phyloP scores from a whole-genome alignment of 1,139 yeast species.

The Yamadazyma dushanensis region DNA sequence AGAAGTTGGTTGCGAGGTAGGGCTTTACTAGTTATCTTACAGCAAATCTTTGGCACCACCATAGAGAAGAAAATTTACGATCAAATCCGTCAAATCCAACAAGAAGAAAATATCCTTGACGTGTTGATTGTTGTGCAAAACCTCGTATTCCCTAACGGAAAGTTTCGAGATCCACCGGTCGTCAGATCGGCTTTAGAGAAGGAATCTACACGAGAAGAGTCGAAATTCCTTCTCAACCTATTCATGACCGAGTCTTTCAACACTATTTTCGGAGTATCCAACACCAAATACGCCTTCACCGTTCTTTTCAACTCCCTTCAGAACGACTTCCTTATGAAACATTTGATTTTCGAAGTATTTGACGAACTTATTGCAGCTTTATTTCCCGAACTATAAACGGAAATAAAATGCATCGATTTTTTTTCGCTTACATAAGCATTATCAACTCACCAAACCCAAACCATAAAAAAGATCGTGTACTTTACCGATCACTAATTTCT shows the following conservation, averaged over 20 bases:
- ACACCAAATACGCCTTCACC: slow-evolving; percentile 62
- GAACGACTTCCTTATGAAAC: slow-evolving; percentile 68
- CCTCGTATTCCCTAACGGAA: slow-evolving; percentile 68
- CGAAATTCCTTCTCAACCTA: slow-evolving; percentile 54
- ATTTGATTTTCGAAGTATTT: slow-evolving; percentile 57
- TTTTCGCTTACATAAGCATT: too few relatives aligned
- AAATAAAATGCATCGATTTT: too few relatives aligned
- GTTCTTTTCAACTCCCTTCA: slow-evolving; percentile 69
- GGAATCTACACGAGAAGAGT: slow-evolving; percentile 55
- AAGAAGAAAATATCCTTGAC: slow-evolving; percentile 52
- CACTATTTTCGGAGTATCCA: slow-evolving; percentile 70
- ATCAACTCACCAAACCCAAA: too few relatives aligned
- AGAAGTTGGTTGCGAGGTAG: slow-evolving; percentile 82
- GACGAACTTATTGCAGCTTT: slow-evolving; percentile 26
- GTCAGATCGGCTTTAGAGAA: slow-evolving; percentile 54
- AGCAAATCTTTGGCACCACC: slow-evolving; percentile 85
- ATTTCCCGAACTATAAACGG: slow-evolving; percentile 23
- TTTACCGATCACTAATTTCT: background rate
- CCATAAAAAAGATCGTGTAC: too few relatives aligned
- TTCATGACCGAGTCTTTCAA: slow-evolving; percentile 67
- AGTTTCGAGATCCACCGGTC: slow-evolving; percentile 44
- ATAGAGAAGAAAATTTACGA: slow-evolving; percentile 69
- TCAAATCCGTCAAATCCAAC: slow-evolving; percentile 30
- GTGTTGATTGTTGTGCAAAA: slow-evolving; percentile 43
- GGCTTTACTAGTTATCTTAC: slow-evolving; percentile 77